Percentiles rank a stretch among this genome's conserved stretches.
phyloP scores from a whole-genome alignment of 805 yeast species.

The Metschnikowia colocasiae region DNA sequence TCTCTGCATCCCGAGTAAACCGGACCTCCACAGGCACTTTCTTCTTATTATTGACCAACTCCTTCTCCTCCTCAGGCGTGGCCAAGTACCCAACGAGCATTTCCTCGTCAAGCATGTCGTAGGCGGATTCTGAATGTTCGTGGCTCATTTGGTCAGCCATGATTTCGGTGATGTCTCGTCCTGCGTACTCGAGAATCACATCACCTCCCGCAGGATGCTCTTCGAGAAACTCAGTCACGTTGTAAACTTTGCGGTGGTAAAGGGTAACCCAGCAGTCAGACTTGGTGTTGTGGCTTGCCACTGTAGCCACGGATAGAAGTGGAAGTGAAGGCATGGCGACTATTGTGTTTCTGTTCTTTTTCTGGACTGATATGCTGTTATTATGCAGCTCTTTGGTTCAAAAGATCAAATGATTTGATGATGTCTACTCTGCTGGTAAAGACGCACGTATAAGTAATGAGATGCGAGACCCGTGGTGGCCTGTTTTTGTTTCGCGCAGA shows the following conservation, averaged over 20 bases:
- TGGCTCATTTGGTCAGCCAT: conserved; percentile 72
- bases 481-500: conserved; percentile 6
- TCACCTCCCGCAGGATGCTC: conserved; percentile 73
- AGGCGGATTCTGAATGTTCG: conserved; percentile 79
- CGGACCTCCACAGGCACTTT: conserved; percentile 58
- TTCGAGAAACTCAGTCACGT: conserved; percentile 69
- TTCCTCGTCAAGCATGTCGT: conserved; percentile 78
- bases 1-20: conserved; percentile 23
- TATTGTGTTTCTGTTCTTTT: neutral
- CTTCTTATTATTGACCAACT: conserved; percentile 58
- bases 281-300: conserved; percentile 49
- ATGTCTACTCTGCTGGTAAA: neutral
- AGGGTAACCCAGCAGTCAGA: conserved; percentile 78
- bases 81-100: conserved; percentile 82
- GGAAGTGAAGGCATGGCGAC: conserved; percentile 42
- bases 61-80: conserved; percentile 70
- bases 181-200: conserved; percentile 54
- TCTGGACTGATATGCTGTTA: neutral
- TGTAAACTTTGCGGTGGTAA: conserved; percentile 74
- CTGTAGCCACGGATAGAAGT: conserved; percentile 50
- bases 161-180: conserved; percentile 63
- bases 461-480: conserved; percentile 3
- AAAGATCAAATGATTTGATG: too few relatives aligned
- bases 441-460: neutral
- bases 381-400: neutral